Evolutionary conservation across 768 basidiomycete species (phyloP), one percentile per base, ranked within the genome.

Genomic region (Mycena epipterygia): DNA sequence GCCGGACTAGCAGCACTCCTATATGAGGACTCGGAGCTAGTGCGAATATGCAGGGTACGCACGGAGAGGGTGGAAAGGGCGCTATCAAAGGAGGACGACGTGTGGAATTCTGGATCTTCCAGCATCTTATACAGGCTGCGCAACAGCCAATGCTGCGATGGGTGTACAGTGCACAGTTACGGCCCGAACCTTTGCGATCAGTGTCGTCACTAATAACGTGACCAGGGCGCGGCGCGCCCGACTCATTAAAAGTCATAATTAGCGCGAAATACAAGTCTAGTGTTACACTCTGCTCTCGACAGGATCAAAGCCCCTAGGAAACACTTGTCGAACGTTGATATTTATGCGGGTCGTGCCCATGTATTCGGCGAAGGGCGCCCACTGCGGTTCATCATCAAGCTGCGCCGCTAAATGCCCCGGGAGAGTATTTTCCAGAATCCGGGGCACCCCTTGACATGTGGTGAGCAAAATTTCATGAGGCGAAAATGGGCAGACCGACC

Each of bases 281-380:
- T n/a, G n/a, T 29, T n/a, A 35, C 16, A 19, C 32, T 25, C 30
- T 30, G 35, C 19, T 39, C 49, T 35, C 37, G 1, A 21, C 72
- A 37, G 84, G 84, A 42, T 83, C 75, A 69, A 93, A 94, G 4
- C 88, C 91, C 76, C 88, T 92, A 2, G 93, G 92, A 77, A 95
- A 94, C 8, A 95, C 93, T 78, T 98, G 96, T 62, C 97, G 85
- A 11, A 95, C 95, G 74, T 98, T 98, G 64, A 98, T 85, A 77
- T 98, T 98, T 76, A 99, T 93, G 67, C 97, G 85, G 2, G 92
- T 87, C 4, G 86, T 86, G 51, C 76, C 80, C 79, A 96, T 81
- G 78, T 95, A 96, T 32, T 86, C 83, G 65, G 83, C 87, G 74
- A 90, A 95, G 8, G 86, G 84, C 23, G 75, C 72, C 93, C 93